Base-by-base conservation (phyloP, 495 filamentous ascomycete genomes). In the Lichina pygmaea region DNA sequence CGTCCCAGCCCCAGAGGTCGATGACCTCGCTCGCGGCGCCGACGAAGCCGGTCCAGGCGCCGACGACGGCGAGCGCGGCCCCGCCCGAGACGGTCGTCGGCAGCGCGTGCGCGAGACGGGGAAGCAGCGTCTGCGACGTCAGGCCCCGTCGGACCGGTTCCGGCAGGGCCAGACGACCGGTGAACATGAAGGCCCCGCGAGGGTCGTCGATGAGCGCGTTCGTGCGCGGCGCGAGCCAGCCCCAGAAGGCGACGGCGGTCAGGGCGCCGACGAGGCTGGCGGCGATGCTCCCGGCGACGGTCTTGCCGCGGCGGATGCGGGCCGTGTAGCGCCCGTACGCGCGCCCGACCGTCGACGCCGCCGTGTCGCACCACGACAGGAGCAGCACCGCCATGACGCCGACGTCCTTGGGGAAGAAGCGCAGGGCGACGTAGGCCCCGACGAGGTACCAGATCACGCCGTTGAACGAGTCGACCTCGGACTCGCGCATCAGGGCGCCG, bases 361-460 rank as follows among this genome's bases (percentile, higher is more conserved):
- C 91, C 6, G 91, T 94, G 55, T 99, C 89, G 57, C 89, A 99
- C 89, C 89, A 99, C 52, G 78, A 86, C 7, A 99, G 70, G 43
- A 99, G 67, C 48, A 95, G 64, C 11, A 93, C 75, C 17, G 77
- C 71, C 65, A 99, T 77, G 8, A 92, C 74, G 3, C 77, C 83
- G n/a, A 95, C 71, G 51, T 99, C 89, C 58, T 94, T 95, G 30
- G 85, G 85, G 57, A 85, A 86, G 59, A 82, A 85, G 47, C 72
- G 67, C 39, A 99, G 68, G 24, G 81, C 85, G 13, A 72, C 68
- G 66, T 83, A 94, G 16, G 85, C 77, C 11, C 89, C 89, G 9
- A 92, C 68, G 6, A 99, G 71, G 54, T 94, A 99, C 69, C 80
- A 93, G 46, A 99, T 86, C 45, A 94, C 86, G 38, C 89, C 89